Conservation (phyloP, 2,329 filamentous ascomycete species). For the Colletotrichum graminicola region DNA sequence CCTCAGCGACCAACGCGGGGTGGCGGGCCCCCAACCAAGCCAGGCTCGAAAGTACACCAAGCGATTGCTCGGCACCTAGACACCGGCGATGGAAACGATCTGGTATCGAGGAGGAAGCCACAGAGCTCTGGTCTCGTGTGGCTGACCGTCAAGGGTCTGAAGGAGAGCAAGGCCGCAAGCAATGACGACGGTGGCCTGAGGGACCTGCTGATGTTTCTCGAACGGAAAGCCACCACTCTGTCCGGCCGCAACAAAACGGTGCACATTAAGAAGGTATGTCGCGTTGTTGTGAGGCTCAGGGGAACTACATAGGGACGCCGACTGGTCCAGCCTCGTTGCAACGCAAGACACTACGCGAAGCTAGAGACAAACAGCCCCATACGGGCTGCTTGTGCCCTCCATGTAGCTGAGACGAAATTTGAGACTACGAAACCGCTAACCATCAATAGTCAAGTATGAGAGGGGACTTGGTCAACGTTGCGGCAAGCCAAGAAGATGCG, state of each 20-base stretch:
- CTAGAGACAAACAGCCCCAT: slow-evolving; percentile 56
- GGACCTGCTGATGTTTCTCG: slow-evolving; percentile 75
- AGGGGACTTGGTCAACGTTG: slow-evolving; percentile 78
- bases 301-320: slow-evolving; percentile 46
- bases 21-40: slow-evolving; percentile 37
- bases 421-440: slow-evolving; percentile 71
- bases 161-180: slow-evolving; percentile 74
- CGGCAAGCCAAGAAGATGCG: slow-evolving; percentile 73
- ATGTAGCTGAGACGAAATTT: slow-evolving; percentile 47
- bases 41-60: slow-evolving; percentile 43
- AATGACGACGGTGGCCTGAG: slow-evolving; percentile 76
- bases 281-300: slow-evolving; percentile 51
- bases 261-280: slow-evolving; percentile 84
- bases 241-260: slow-evolving; percentile 60
- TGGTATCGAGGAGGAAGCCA: slow-evolving; percentile 41
- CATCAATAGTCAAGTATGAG: slow-evolving; percentile 75
- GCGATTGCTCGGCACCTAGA: slow-evolving; percentile 40
- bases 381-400: slow-evolving; percentile 53
- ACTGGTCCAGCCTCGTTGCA: slow-evolving; percentile 54
- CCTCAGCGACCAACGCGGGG: slow-evolving; percentile 49
- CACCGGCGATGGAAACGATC: slow-evolving; percentile 40
- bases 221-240: slow-evolving; percentile 74
- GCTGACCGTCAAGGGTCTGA: slow-evolving; percentile 72
- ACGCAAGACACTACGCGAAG: slow-evolving; percentile 42
- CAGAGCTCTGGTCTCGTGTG: slow-evolving; percentile 43